Base-by-base conservation (phyloP, 2,329 filamentous ascomycete genomes). In the Nigrospora sphaerica region DNA sequence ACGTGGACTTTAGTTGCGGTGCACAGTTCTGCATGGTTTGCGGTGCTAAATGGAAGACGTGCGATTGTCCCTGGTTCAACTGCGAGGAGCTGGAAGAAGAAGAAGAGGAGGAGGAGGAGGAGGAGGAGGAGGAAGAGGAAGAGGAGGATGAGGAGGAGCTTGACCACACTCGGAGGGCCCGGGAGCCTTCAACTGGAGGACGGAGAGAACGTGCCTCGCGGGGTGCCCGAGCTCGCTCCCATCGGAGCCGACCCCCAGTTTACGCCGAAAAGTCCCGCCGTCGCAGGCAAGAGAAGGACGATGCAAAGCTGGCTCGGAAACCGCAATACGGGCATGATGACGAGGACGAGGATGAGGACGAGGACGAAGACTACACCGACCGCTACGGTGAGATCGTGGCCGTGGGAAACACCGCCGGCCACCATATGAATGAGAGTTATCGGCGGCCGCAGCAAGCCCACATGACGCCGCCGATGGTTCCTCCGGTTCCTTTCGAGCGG, bases 11-110 rank as follows among this genome's bases (percentile, higher is more conserved):
- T 28, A 28, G 23, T 46, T 95, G 90, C 59, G 84, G 80, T 45
- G 87, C 87, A 28, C 79, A 95, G 56, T 95, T 95, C 59, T 95
- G 90, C 67, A 90, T 93, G 79, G 76, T 88, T 23, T 95, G 90
- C 60, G 89, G 86, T 18, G 62, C 72, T 32, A 86, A 86, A 56
- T 95, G 89, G 88, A 92, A 88, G 67, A 82, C 75, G 1, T 95
- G 89, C 59, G 81, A 86, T 45, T 95, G 89, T 54, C 84, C 86
- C 0, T 88, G 83, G 81, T 90, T 91, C 70, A 86, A 83, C 60
- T 79, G 83, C 56, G 74, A 80, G 12, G 38, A 53, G 40, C 64
- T 65, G 19, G 64, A 62, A n/a, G 64, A 66, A 40, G 63, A 66
- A 10, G 51, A 33, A 50, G 49, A 43, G 48, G 50, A 16, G 57